Conservation (phyloP, 2,329 filamentous ascomycete species). For the Hyphodiscus sp. region DNA sequence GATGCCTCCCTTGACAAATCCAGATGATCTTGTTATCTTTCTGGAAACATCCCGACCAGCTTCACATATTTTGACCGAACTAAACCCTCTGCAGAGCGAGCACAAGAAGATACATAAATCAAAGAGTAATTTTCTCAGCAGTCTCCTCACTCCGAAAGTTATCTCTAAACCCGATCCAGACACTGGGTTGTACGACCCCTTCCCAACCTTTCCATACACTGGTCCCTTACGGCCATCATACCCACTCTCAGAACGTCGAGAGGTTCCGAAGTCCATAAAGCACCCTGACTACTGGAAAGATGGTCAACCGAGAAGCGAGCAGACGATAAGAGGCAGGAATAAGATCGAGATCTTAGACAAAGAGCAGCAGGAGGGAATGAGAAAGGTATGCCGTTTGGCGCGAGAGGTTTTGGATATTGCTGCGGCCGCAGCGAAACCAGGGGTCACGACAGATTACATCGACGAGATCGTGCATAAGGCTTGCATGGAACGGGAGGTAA, state of each 20-base stretch:
- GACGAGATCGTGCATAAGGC: constrained; percentile 94
- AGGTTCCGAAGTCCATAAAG: constrained; percentile 71
- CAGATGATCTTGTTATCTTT: not conserved
- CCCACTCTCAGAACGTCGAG: constrained; percentile 65
- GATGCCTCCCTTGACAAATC: constrained; percentile 21
- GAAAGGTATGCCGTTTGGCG: constrained; percentile 80
- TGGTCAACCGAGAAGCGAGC: constrained; percentile 63
- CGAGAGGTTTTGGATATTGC: constrained; percentile 92
- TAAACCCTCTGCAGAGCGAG: constrained; percentile 49
- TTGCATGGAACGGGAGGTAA: constrained; percentile 83
- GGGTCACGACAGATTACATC: constrained; percentile 91
- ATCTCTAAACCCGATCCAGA: constrained; percentile 89
- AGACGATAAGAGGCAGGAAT: constrained; percentile 58
- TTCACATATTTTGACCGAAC: not conserved
- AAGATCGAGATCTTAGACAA: constrained; percentile 79
- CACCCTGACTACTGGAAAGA: constrained; percentile 84
- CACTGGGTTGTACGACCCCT: constrained; percentile 86
- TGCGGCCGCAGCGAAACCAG: constrained; percentile 75
- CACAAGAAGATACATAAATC: constrained; percentile 84
- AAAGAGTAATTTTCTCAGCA: constrained; percentile 68
- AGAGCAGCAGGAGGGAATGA: constrained; percentile 77
- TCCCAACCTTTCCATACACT: constrained; percentile 78
- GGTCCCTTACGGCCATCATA: constrained; percentile 82
- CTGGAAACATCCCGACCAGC: not conserved
- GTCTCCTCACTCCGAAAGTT: constrained; percentile 69